Base-by-base conservation (phyloP, 805 yeast species). In the Saccharomycopsis olivae region DNA sequence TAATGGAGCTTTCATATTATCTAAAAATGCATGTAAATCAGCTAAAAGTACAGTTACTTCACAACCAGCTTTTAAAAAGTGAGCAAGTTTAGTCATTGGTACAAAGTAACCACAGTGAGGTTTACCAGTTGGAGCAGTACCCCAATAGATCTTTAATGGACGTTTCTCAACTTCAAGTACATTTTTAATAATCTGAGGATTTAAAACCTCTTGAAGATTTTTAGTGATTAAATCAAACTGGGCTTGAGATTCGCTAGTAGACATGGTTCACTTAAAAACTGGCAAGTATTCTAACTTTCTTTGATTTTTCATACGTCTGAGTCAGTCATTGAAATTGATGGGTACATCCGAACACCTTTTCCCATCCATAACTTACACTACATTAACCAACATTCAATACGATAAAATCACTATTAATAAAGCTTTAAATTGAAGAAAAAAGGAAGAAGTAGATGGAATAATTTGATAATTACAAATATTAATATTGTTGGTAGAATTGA, bases 41-140 rank as follows among this genome's bases (percentile, higher is more conserved):
- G 99, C 99, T 50, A 92, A 60, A 44, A 92, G 69, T 5, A 92
- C 92, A 1, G 77, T 86, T 32, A 92, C 94, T 56, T 86, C 92
- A 66, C 95, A 86, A 10, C 97, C 98, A 14, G 99, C 98, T 54
- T 78, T 80, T 60, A 92, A 71, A 59, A 89, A 86, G 59, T 92
- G 88, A 2, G 97, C 97, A 51, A 92, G 64, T 61, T 92, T 89
- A 47, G 94, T 81, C 97, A 92, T 89, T 39, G 97, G 92, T 29
- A 92, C 98, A 56, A 92, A 86, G 71, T 92, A 92, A 38, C 97
- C 99, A 66, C 96, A 88, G 64, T 92, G 99, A 33, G 97, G 96
- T 62, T 75, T 84, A 39, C 99, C 99, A 3, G 99, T 92, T 46
- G 99, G 97, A 5, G 99, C 99, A 16, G 97, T 88, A 51, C 99